Evolutionary conservation across 768 basidiomycete species (phyloP), one percentile per base, ranked within the genome.

Genomic region (Tulasnella sp.): DNA sequence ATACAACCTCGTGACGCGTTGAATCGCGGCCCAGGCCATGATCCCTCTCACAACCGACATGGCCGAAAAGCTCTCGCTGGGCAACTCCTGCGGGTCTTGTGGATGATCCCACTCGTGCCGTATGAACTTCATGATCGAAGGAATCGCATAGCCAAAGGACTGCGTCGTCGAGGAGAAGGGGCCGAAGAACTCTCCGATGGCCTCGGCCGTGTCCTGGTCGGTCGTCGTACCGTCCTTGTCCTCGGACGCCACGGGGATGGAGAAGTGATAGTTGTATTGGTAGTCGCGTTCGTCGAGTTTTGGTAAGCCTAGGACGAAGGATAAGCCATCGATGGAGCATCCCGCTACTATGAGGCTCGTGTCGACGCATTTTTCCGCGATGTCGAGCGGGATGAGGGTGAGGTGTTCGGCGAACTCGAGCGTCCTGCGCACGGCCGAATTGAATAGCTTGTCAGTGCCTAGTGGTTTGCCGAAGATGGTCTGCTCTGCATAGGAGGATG

Each of bases 1-100:
- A 78, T 83, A 87, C 64, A 87, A 81, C 65, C 83, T 80, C 0
- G 89, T 92, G 44, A 87, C 81, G 31, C 84, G 82, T 65, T 91
- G 89, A 43, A 92, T 71, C 0, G 85, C 80, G 4, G 83, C 83
- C 86, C 87, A 91, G 0, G 81, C 86, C 5, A 87, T 77, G 21
- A 92, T 76, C 0, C 85, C 87, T 58, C 79, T 75, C 19, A 80
- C 80, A 12, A 87, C 76, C 60, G 85, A 79, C 0, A 78, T 78
- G 43, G 87, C 72, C 7, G 83, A 79, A 63, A 80, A 85, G 44
- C 76, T 76, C 61, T 76, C 79, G 64, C 74, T 76, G 0, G 85
- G 85, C 22, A 81, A 73, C 21, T 73, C 73, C 11, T 77, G 75
- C 25, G 77, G 77, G 12, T 73, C 72, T 5, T 70, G 74, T 46